Evolutionary conservation across 805 yeast genomes (phyloP), one percentile per base, ranked within the genome.

Genomic region (Metschnikowia continentalis): DNA sequence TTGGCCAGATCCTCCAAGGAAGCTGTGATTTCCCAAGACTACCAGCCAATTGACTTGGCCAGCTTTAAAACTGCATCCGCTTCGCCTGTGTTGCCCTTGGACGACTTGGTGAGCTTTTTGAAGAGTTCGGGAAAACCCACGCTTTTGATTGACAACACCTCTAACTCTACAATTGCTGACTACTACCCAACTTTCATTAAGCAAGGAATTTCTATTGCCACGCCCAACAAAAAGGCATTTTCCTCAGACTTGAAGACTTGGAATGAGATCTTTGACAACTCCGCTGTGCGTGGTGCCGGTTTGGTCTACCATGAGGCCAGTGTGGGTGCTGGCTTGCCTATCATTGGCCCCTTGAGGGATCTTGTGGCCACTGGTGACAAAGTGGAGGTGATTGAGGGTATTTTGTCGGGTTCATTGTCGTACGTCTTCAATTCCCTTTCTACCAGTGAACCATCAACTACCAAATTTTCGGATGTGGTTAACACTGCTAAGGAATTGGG

Each of bases 201-300:
- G 58, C 80, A 76, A 53, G 96, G 96, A 36, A 83, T 94, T 57
- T 90, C 97, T 42, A 82, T 94, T 61, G 99, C 98, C 17, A 94
- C 99, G 42, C 99, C 99, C 59, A 94, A 94, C 79, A 94, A 94
- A 72, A 94, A 94, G 78, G 99, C 96, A 0, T 94, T 94, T 65
- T 90, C 97, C 8, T 78, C 90, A 40, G 86, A 82, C 50, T 70
- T 87, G 54, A 68, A 74, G 22, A 71, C 84, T 11, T 94, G 98
- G 97, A 80, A 88, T 50, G 77, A 79, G 47, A 82, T 94, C 49
- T 88, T 88, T 61, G 64, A 68, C 35, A 69, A 70, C 47, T 79
- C 86, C 35, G 77, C 75, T 36, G 70, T 74, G 37, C 76, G 79
- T 43, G 73, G 75, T 35, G 76, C 79, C 42, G 91, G 90, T 38